Percentiles rank a stretch among this genome's conserved stretches.
phyloP scores from a whole-genome alignment of 1,284 basidiomycete genomes.

The Takashimella koratensis region DNA sequence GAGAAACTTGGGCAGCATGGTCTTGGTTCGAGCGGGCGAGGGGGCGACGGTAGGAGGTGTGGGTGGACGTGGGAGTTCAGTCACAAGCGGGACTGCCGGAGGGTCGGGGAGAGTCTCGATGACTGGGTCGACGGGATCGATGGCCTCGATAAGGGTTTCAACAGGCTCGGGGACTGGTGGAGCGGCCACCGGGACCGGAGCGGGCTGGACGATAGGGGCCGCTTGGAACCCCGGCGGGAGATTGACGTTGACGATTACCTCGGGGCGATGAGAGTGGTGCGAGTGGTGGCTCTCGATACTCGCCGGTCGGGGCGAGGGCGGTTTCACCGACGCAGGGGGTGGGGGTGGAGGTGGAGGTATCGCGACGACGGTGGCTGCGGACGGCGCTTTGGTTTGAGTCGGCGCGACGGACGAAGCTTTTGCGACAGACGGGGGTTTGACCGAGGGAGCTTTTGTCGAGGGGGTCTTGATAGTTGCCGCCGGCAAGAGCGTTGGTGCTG shows the following conservation, averaged over 20 bases:
- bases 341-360: not conserved
- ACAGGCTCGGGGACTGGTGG: not conserved
- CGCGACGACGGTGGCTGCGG: not conserved
- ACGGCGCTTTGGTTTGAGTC: too few relatives aligned
- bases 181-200: slow-evolving; percentile 1
- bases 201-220: not conserved
- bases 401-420: too few relatives aligned
- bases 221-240: slow-evolving; percentile 5
- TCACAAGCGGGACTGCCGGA: not conserved
- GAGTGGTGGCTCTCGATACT: slow-evolving; percentile 1
- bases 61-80: not conserved
- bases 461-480: too few relatives aligned
- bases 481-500: too few relatives aligned
- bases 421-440: too few relatives aligned
- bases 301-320: slow-evolving; percentile 1
- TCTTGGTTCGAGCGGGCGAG: not conserved
- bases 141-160: not conserved
- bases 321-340: too few relatives aligned
- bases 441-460: too few relatives aligned
- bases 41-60: not conserved
- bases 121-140: too few relatives aligned
- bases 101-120: too few relatives aligned
- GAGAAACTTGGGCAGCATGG: not conserved
- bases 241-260: slow-evolving; percentile 13
- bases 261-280: slow-evolving; percentile 4